These are phyloP conservation scores for Xylariales sp. DNA, from an alignment of 2,329 filamentous ascomycete species.

Conservation along the genomic window DNA sequence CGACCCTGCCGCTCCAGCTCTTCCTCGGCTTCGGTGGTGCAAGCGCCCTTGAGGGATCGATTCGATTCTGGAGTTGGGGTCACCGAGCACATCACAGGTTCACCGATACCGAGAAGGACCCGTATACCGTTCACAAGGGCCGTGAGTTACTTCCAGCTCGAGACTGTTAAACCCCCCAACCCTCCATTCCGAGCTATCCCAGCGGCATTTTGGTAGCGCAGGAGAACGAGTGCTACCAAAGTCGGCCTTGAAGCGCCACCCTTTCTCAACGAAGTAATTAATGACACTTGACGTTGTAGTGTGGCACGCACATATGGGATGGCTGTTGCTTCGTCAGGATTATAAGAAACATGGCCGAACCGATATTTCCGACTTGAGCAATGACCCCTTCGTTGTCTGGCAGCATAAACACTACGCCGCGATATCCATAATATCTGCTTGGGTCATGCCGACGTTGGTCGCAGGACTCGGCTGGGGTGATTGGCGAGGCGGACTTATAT, in stretches of 20 bases:
- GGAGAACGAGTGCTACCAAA: background rate
- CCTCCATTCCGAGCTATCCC: background rate
- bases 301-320: constrained; percentile 73
- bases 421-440: constrained; percentile 70
- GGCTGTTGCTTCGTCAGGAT: constrained; percentile 94
- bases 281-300: constrained; percentile 40
- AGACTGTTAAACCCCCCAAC: no score
- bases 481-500: constrained; percentile 77
- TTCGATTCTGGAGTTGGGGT: constrained; percentile 84
- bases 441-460: constrained; percentile 70
- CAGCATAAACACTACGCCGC: constrained; percentile 85
- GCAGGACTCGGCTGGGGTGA: constrained; percentile 77
- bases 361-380: constrained; percentile 84
- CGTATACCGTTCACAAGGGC: constrained; percentile 86
- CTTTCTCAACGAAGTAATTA: background rate
- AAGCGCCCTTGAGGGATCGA: constrained; percentile 75
- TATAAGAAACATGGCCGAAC: constrained; percentile 83
- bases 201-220: background rate
- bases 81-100: constrained; percentile 88
- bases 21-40: constrained; percentile 78
- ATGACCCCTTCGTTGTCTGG: constrained; percentile 79
- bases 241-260: no score
- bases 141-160: constrained; percentile 17
- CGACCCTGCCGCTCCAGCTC: constrained; percentile 68
- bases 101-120: constrained; percentile 89